Conservation (phyloP, 495 filamentous ascomycete species). For the Xylaria acuta region DNA sequence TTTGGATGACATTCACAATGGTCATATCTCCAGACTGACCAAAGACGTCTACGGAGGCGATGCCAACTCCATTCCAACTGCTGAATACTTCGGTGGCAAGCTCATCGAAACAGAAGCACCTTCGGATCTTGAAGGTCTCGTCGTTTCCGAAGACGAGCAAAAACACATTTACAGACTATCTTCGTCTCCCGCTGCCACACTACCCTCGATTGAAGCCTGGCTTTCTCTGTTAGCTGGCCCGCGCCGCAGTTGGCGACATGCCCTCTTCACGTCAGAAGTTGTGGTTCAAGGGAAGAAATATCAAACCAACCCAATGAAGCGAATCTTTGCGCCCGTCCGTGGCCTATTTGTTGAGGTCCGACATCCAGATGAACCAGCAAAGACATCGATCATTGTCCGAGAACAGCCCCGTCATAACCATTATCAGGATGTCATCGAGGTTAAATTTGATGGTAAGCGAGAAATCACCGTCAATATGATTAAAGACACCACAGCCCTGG, state of each 20-base stretch:
- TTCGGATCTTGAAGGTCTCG: conserved; percentile 77
- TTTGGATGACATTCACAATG: conserved; percentile 84
- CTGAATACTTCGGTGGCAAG: conserved; percentile 95
- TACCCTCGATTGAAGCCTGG: conserved; percentile 86
- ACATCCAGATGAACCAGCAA: conserved; percentile 76
- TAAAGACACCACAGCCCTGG: conserved; percentile 85
- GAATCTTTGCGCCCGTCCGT: conserved; percentile 81
- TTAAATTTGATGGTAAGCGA: conserved; percentile 72
- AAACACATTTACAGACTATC: conserved; percentile 84
- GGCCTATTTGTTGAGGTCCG: conserved; percentile 88
- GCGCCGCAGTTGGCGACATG: conserved; percentile 87
- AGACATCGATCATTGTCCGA: conserved; percentile 81
- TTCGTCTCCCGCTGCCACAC: conserved; percentile 64
- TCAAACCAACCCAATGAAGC: conserved; percentile 93
- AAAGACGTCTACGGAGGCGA: conserved; percentile 80
- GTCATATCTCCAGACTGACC: conserved; percentile 79
- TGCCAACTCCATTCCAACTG: conserved; percentile 74
- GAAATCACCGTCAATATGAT: conserved; percentile 86
- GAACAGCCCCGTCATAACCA: conserved; percentile 64
- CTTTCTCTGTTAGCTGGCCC: conserved; percentile 86
- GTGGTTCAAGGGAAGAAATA: conserved; percentile 95
- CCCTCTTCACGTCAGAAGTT: conserved; percentile 95
- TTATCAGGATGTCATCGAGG: conserved; percentile 83
- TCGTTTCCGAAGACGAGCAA: conserved; percentile 71
- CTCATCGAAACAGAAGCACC: conserved; percentile 69